These are phyloP conservation scores for Blastobotrys serpentis DNA, from an alignment of 1,139 yeast genomes.

Conservation along the genomic window DNA sequence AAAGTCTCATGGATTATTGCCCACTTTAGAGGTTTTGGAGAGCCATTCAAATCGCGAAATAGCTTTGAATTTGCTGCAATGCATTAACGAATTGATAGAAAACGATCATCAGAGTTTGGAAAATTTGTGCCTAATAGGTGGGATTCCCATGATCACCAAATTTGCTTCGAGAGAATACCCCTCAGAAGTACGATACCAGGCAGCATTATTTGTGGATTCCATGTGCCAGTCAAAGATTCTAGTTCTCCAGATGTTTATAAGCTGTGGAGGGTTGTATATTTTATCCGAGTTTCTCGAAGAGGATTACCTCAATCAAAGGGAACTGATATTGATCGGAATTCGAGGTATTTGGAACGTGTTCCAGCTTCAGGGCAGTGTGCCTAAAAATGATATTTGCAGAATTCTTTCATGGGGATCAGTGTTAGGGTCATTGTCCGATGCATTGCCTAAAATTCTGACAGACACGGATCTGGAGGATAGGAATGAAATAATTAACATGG, in stretches of 20 bases:
- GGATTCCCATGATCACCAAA: slow-evolving; percentile 52
- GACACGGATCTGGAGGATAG: slow-evolving; percentile 14
- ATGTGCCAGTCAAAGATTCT: slow-evolving; percentile 43
- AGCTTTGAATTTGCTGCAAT: slow-evolving; percentile 46
- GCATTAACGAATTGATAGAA: slow-evolving; percentile 45
- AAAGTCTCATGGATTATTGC: slow-evolving; percentile 51
- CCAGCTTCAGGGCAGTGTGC: slow-evolving; percentile 44
- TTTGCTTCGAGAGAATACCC: slow-evolving; percentile 45
- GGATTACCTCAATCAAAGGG: slow-evolving; percentile 48
- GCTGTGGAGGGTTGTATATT: slow-evolving; percentile 57
- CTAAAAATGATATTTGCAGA: slow-evolving; percentile 56
- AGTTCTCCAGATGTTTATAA: slow-evolving; percentile 51
- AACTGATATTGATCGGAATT: slow-evolving; percentile 49
- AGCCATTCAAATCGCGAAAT: slow-evolving; percentile 32
- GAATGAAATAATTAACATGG: slow-evolving; percentile 22
- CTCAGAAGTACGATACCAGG: slow-evolving; percentile 44
- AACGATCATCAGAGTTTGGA: slow-evolving; percentile 45
- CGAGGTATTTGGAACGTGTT: slow-evolving; percentile 47
- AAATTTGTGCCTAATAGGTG: slow-evolving; percentile 56
- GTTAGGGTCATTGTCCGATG: slow-evolving; percentile 50
- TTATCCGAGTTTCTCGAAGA: slow-evolving; percentile 55
- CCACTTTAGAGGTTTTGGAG: slow-evolving; percentile 51
- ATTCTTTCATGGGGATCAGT: slow-evolving; percentile 51
- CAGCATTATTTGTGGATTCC: slow-evolving; percentile 45
- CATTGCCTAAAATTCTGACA: slow-evolving; percentile 40